A percentile compares a stretch with the other conserved stretches of the same genome.
Evolutionary conservation across 345 rosid genomes (phyloP).

Genomic region (Aquilaria malaccensis): DNA sequence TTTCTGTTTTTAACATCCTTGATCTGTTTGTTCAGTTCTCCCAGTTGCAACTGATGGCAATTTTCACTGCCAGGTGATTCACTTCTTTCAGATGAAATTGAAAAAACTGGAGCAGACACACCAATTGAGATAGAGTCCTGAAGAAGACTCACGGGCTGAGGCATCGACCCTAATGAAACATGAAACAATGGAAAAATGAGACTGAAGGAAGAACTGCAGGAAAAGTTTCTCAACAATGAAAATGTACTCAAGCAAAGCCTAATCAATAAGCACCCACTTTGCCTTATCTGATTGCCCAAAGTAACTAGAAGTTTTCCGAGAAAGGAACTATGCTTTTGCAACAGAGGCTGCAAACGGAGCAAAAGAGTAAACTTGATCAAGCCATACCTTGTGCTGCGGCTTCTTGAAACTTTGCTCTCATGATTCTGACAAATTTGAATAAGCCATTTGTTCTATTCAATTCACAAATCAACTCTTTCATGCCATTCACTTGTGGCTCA

Average conservation of each 20-base stretch:
- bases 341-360: slow-evolving; percentile 5
- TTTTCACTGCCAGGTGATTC: slow-evolving; percentile 42
- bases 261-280: no score
- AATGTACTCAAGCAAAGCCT: no score
- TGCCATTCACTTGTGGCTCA: slow-evolving; percentile 46
- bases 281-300: no score
- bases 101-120: slow-evolving; percentile 53
- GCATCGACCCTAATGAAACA: slow-evolving; percentile 34
- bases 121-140: slow-evolving; percentile 52
- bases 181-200: slow-evolving; percentile 7
- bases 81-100: slow-evolving; percentile 48
- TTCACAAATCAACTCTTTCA: slow-evolving; percentile 56
- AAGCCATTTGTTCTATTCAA: slow-evolving; percentile 78
- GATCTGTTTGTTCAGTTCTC: slow-evolving; percentile 22
- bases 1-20: slow-evolving; percentile 26
- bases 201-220: neutral
- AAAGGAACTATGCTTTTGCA: slow-evolving; percentile 1
- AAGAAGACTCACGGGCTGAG: slow-evolving; percentile 27
- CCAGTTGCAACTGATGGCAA: slow-evolving; percentile 23
- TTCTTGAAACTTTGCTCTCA: slow-evolving; percentile 78
- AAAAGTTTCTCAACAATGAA: neutral
- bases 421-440: slow-evolving; percentile 70
- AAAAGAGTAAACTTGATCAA: slow-evolving; percentile 3
- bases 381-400: slow-evolving; percentile 46
- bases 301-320: no score